Evolutionary conservation across 257 asterid genomes (phyloP).

Genomic region (Nicotiana sylvestris): DNA sequence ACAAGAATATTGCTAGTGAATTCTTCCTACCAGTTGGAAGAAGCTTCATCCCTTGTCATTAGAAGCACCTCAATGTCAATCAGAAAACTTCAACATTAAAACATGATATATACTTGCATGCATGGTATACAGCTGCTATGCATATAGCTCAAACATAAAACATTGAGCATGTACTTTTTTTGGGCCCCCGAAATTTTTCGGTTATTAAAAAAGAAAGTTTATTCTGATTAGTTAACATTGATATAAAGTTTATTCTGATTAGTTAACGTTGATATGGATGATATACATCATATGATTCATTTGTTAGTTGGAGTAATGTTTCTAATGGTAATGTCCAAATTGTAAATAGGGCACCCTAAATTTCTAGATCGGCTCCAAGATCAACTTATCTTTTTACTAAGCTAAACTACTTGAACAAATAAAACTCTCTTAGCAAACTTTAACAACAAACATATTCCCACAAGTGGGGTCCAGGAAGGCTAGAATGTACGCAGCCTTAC

Average conservation of each 20-base stretch:
- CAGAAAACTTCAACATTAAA: constrained; percentile 11
- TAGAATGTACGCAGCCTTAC: too few species aligned
- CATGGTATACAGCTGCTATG: not conserved
- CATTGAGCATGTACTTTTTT: not conserved
- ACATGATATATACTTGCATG: not conserved
- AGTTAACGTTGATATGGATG: not conserved
- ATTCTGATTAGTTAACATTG: too few species aligned
- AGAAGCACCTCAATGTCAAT: not conserved
- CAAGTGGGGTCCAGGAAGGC: too few species aligned
- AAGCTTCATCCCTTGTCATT: constrained; percentile 86
- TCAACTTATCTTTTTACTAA: not conserved
- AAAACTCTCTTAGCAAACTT: not conserved
- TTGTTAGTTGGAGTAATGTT: not conserved
- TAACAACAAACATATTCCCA: not conserved
- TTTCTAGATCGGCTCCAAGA: not conserved
- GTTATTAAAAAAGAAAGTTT: too few species aligned
- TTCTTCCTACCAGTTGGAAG: constrained; percentile 86
- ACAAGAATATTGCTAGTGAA: constrained; percentile 64
- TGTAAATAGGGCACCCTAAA: not conserved
- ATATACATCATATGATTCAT: not conserved
- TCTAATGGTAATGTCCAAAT: not conserved
- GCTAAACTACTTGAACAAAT: not conserved
- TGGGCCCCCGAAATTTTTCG: too few species aligned
- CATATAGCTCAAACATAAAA: not conserved
- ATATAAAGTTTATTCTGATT: not conserved